Percentiles rank a stretch among this genome's conserved stretches.
Conservation (phyloP, 441 rosid genomes). For the Geranium incanum region DNA sequence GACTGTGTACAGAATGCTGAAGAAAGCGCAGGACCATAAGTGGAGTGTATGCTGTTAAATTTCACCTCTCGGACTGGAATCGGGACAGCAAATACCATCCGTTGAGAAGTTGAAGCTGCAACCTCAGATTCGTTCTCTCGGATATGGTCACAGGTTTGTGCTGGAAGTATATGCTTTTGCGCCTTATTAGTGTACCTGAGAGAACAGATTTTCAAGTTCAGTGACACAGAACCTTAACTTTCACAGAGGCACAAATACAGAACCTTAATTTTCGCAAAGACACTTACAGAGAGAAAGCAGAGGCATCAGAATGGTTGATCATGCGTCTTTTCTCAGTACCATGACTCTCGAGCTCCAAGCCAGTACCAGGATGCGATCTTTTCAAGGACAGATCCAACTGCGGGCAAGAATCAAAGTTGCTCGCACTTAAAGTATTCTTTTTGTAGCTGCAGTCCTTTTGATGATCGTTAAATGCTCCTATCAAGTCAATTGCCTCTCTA, state of each 20-base stretch:
- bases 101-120: conserved; percentile 36
- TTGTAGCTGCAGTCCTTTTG: conserved; percentile 1
- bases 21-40: conserved; percentile 18
- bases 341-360: conserved; percentile 31
- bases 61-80: conserved; percentile 22
- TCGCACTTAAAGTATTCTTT: conserved; percentile 20
- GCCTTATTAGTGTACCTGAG: conserved; percentile 58
- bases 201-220: conserved; percentile 3
- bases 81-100: conserved; percentile 34
- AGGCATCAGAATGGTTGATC: conserved; percentile 63
- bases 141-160: conserved; percentile 22
- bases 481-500: conserved; percentile 67
- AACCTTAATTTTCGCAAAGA: background rate
- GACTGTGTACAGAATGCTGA: conserved; percentile 30
- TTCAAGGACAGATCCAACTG: conserved; percentile 70
- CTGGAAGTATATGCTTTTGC: conserved; percentile 31
- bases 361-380: conserved; percentile 32
- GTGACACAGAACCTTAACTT: background rate
- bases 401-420: conserved; percentile 38
- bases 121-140: conserved; percentile 39
- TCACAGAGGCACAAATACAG: background rate
- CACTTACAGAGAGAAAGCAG: conserved; percentile 71
- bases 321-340: conserved; percentile 37
- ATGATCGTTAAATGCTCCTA: conserved; percentile 48
- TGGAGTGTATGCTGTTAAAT: background rate